Base-by-base conservation (phyloP, 1,139 yeast genomes). In the Scheffersomyces illinoinensis region DNA sequence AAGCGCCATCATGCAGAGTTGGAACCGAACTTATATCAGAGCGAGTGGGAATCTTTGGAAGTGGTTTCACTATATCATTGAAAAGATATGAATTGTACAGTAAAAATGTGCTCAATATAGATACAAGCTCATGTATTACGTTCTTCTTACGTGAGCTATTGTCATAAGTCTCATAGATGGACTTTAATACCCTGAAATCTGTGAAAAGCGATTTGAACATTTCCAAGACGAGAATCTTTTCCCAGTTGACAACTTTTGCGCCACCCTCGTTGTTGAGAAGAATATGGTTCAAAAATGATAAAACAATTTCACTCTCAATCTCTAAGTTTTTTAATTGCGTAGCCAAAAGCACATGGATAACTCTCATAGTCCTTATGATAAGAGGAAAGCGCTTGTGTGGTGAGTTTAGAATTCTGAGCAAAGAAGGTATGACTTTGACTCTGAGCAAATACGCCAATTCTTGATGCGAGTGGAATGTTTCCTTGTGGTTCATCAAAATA, bases 291-390 rank as follows among this genome's bases (percentile, higher is more conserved):
- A 93, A 73, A 51, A 89, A 78, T 0, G 96, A 87, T 23, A 93
- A 73, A 1, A 93, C 85, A 7, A 92, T 92, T 68, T 92, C 97
- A 43, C 91, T 82, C 71, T 93, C 98, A 50, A 90, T 83, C 56
- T 85, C 88, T 47, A 93, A 74, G 18, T 86, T 82, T 0, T 79
- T 72, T 50, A 92, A 78, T 61, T 89, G 93, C 12, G 86, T 80
- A 20, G 85, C 76, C 17, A 93, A 74, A 53, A 93, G 71, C 5
- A 91, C 76, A 54, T 83, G 81, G 14, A 91, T 79, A 17, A 93
- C 82, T 58, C 98, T 80, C 58, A 92, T 85, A 6, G 91, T 89
- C 62, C 98, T 81, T 1, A 90, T 88, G 51, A 87, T 84, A 8
- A 88, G 79, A 0, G 95, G 82, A 67, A 91, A 93, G 54, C 82